phyloP scores from a whole-genome alignment of 1,284 basidiomycete species.

The Tylopilus orsonianus region DNA sequence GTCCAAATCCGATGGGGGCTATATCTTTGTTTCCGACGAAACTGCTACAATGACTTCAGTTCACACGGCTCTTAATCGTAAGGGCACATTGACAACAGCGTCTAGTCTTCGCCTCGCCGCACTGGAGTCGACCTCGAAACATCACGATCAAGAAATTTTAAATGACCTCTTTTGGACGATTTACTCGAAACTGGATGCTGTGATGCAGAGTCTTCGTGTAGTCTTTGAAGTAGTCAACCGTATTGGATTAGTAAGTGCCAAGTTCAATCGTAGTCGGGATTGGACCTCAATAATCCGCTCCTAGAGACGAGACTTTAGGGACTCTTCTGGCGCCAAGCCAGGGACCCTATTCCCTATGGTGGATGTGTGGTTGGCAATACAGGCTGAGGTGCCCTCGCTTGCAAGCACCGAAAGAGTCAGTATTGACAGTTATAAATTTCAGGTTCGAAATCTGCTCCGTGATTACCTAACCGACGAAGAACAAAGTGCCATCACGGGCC shows the following conservation, averaged over 20 bases:
- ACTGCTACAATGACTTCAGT: conserved; percentile 17
- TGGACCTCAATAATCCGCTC: conserved; percentile 8
- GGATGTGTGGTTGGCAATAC: conserved; percentile 92
- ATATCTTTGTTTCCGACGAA: conserved; percentile 47
- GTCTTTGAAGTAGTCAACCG: conserved; percentile 89
- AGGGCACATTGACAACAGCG: conserved; percentile 37
- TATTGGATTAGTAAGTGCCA: conserved; percentile 74
- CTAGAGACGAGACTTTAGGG: conserved; percentile 85
- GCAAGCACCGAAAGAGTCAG: conserved; percentile 1
- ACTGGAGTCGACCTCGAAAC: conserved; percentile 73
- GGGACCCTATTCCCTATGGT: conserved; percentile 75
- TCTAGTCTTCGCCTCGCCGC: conserved; percentile 69
- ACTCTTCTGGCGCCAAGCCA: conserved; percentile 73
- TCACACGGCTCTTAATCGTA: conserved; percentile 11
- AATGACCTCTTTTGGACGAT: conserved; percentile 97
- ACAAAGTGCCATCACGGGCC: conserved; percentile 69
- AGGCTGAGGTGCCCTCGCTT: conserved; percentile 71
- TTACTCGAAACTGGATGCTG: conserved; percentile 94
- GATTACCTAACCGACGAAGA: conserved; percentile 93
- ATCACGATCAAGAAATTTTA: conserved; percentile 81
- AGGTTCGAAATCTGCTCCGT: conserved; percentile 85
- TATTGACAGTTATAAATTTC: conserved; percentile 6
- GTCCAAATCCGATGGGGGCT: conserved; percentile 46
- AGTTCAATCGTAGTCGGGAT: conserved; percentile 2
- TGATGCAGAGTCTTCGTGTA: conserved; percentile 90